Base-by-base conservation (phyloP, 2,329 filamentous ascomycete species). In the Basipetospora chlamydospora region DNA sequence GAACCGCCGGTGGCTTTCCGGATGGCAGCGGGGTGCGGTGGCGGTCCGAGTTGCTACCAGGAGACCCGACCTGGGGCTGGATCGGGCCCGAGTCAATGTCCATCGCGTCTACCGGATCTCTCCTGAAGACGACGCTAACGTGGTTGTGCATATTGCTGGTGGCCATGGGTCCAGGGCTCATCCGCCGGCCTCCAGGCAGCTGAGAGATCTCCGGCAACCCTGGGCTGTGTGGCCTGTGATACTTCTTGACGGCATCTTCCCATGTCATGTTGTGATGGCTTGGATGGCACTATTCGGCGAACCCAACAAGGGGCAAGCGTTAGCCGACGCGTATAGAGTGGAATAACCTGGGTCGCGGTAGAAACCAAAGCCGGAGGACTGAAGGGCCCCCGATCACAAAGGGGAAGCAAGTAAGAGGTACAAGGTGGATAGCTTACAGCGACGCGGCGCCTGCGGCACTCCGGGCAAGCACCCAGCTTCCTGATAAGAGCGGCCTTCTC, bases 241-340 rank as follows among this genome's bases (percentile, higher is more conserved):
- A 73, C 45, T 71, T 73, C 46, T 55, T 58, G 32, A 66, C 58
- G 12, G 70, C 65, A 42, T 73, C 68, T 48, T 73, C 68, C 69
- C 70, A 75, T 9, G 66, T 71, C 67, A 73, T 67, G 44, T 66
- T 66, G 44, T 73, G 70, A 48, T 75, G 70, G 44, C 62, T 67
- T 11, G 70, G 70, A 45, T 73, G 67, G 48, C 70, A 75, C 70
- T 70, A 39, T 28, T 16, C 16, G 25, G 22, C 13, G 9, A n/a
- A n/a, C n/a, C n/a, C n/a, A n/a, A n/a, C n/a, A 31, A 16, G 5
- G 8, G 11, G 29, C 16, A 20, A 29, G 7, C 12, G 12, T 17
- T 12, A 21, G 18, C 2, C 15, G 21, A 5, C 16, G 6, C 17
- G 26, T 26, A 39, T 38, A 34, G 26, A 38, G 13, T n/a, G n/a